Evolutionary conservation across 108 stramenopile genomes (phyloP), one percentile per base, ranked within the genome.

Genomic region (Stephanodiscus minutulus): DNA sequence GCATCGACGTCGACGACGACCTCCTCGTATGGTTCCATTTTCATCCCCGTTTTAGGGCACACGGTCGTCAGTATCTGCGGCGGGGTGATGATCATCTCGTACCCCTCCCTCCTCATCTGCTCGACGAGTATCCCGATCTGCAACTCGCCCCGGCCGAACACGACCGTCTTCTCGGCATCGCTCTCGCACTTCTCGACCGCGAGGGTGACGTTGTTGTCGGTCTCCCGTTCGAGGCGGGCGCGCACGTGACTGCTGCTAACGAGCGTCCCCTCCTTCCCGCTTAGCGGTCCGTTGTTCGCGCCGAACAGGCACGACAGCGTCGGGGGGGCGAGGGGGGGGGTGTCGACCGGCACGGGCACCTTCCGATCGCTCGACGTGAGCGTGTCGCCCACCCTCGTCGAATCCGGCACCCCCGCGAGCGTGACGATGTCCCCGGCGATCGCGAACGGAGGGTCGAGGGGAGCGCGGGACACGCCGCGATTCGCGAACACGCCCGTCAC

Each of bases 111-210:
- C 9, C 98, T 73, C 98, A 99, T 98, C 60, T 86, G 93, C 78
- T 99, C 98, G 7, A 98, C 94, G 31, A 99, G 81, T 56, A 99
- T 97, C 10, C 96, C 97, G 55, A 99, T 85, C 76, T 99, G 98
- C 17, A 99, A 76, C 47, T 95, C 91, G 49, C 90, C 94, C 48
- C 91, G 72, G 5, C 84, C 91, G 58, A 79, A 84, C 21, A 92
- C 90, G 21, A 79, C 82, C 5, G 88, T 90, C 66, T 85, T 88
- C 33, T 92, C 91, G 9, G 76, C 67, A 68, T 89, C 87, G n/a
- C 76, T 41, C 61, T 87, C 85, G 12, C 86, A 85, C 29, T 85
- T 88, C 47, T 81, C 77, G 31, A 95, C 91, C 43, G 77, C 82
- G 33, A 94, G 60, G 2, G 98, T 97, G 18, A 99, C 98, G 80